These are phyloP conservation scores for Cupressus sempervirens DNA, from an alignment of 75 land plant species.

Conservation along the genomic window DNA sequence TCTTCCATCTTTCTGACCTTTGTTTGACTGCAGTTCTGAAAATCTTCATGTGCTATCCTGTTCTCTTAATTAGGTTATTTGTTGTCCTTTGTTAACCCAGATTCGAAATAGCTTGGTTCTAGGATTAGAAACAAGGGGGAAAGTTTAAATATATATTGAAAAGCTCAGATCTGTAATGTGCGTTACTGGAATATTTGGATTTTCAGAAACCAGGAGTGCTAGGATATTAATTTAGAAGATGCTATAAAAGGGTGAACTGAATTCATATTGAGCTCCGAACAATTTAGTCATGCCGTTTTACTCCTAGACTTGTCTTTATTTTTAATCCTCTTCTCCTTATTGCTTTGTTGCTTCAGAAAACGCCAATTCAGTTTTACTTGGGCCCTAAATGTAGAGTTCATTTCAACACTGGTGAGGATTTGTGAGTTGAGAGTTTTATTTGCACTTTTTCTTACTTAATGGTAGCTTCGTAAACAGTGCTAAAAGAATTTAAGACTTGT, in stretches of 20 bases:
- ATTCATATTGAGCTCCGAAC: not conserved
- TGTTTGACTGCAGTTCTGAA: not conserved
- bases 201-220: not conserved
- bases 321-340: not conserved
- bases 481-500: not conserved
- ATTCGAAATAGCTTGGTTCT: not conserved
- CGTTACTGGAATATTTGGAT: not conserved
- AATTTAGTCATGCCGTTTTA: not conserved
- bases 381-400: not conserved
- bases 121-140: not conserved
- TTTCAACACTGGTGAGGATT: not conserved
- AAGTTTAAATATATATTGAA: not conserved
- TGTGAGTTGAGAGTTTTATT: not conserved
- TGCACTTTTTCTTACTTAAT: not conserved
- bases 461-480: not conserved
- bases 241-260: not conserved
- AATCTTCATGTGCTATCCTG: not conserved
- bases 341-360: not conserved
- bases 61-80: not conserved
- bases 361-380: not conserved
- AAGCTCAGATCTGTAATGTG: not conserved
- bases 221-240: not conserved
- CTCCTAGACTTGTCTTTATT: not conserved
- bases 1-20: not conserved
- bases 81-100: not conserved